phyloP scores from a whole-genome alignment of 371 early-diverging fungal genomes.

The Apophysomyces trapeziformis region DNA sequence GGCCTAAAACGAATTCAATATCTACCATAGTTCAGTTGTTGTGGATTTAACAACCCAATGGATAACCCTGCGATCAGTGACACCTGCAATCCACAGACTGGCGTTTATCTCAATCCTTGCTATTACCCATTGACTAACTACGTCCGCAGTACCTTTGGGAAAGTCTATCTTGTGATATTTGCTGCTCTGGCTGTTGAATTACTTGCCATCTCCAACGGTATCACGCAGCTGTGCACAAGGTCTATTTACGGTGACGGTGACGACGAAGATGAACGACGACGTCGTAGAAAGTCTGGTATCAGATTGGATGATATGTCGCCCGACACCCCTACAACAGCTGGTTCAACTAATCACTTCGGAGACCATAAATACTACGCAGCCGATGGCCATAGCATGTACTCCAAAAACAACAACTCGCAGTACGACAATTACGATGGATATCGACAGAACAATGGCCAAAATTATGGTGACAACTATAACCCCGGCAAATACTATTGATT shows the following conservation, averaged over 20 bases:
- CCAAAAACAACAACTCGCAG: slow-evolving; percentile 6
- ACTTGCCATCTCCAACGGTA: slow-evolving; percentile 46
- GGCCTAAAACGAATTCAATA: background rate
- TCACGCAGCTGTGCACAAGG: slow-evolving; percentile 45
- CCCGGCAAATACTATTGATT: slow-evolving; percentile 3
- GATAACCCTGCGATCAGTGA: slow-evolving; percentile 34
- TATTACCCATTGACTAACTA: slow-evolving; percentile 28
- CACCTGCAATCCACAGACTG: slow-evolving; percentile 28
- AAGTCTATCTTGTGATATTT: slow-evolving; percentile 45
- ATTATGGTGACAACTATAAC: slow-evolving; percentile 5
- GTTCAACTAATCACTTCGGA: slow-evolving; percentile 27
- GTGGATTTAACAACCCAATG: slow-evolving; percentile 44
- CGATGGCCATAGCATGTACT: slow-evolving; percentile 14
- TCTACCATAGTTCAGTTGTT: slow-evolving; percentile 42
- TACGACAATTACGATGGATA: slow-evolving; percentile 18
- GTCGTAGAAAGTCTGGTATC: slow-evolving; percentile 53
- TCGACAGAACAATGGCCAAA: slow-evolving; percentile 9
- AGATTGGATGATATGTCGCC: slow-evolving; percentile 47
- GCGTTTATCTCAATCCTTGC: slow-evolving; percentile 27
- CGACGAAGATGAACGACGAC: slow-evolving; percentile 46
- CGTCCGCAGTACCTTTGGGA: slow-evolving; percentile 33
- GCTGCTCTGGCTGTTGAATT: slow-evolving; percentile 47
- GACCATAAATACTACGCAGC: slow-evolving; percentile 6
- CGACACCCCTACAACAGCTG: slow-evolving; percentile 42
- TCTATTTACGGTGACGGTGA: slow-evolving; percentile 29